Percentiles rank a stretch among this genome's conserved stretches.
Conservation (phyloP, 352 stramenopile species). For the Globisporangium alternatum region DNA sequence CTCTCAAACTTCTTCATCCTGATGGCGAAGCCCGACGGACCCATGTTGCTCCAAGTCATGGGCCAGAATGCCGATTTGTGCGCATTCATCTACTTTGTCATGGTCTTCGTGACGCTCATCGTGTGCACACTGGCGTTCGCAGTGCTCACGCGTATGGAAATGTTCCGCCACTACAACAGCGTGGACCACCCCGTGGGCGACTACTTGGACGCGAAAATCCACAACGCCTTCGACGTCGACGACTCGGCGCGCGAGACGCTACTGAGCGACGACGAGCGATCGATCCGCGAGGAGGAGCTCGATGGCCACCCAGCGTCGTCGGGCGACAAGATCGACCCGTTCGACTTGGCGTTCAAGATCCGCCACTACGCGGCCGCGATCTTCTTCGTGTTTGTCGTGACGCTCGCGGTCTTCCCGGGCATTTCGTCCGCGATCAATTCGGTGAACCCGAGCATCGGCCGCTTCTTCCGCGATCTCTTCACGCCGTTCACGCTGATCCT, state of each 20-base stretch:
- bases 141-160: conserved; percentile 50
- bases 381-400: conserved; percentile 81
- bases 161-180: conserved; percentile 71
- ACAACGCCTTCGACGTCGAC: conserved; percentile 12
- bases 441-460: conserved; percentile 32
- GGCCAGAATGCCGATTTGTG: conserved; percentile 46
- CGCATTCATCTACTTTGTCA: conserved; percentile 77
- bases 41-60: conserved; percentile 21
- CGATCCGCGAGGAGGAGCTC: conserved; percentile 11
- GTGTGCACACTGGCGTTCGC: conserved; percentile 52
- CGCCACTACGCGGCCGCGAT: conserved; percentile 51
- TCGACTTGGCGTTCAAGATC: conserved; percentile 59
- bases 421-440: conserved; percentile 74
- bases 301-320: neutral
- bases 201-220: conserved; percentile 15
- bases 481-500: conserved; percentile 74
- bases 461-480: conserved; percentile 68
- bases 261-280: conserved; percentile 22
- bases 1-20: conserved; percentile 73
- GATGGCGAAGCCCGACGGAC: conserved; percentile 28
- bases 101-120: conserved; percentile 68
- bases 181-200: conserved; percentile 35
- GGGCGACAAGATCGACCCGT: conserved; percentile 36
- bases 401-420: conserved; percentile 70
- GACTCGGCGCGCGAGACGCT: conserved; percentile 37